These are phyloP conservation scores for Chlorella variabilis DNA, from an alignment of 163 green algal genomes.

Conservation along the genomic window DNA sequence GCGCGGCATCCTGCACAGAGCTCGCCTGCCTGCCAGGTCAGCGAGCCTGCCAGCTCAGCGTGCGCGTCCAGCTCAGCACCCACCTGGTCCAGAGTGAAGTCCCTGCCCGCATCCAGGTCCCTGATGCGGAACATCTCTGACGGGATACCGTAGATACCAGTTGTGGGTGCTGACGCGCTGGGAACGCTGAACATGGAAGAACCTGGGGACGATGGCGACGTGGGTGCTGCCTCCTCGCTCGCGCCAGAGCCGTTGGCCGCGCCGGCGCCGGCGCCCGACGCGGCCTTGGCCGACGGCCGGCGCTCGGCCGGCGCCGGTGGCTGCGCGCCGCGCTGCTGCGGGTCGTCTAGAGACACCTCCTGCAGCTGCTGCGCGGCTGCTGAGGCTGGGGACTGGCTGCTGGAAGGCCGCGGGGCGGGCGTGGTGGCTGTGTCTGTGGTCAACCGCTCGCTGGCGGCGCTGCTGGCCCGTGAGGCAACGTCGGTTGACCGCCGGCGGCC, in stretches of 20 bases:
- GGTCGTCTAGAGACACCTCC: not conserved
- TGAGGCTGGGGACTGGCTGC: not conserved
- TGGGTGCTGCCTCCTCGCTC: not conserved
- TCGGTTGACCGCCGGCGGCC: not conserved
- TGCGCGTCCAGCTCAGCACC: too few species aligned
- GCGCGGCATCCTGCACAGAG: too few species aligned
- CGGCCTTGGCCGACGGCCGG: not conserved
- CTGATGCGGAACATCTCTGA: conserved; percentile 40
- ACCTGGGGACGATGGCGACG: not conserved
- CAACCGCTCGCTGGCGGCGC: not conserved
- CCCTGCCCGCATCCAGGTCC: conserved; percentile 43
- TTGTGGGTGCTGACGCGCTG: conserved; percentile 25
- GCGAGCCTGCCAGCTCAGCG: too few species aligned
- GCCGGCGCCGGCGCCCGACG: not conserved
- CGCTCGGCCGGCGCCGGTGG: not conserved
- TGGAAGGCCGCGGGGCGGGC: not conserved
- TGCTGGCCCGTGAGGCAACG: not conserved
- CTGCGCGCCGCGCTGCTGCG: not conserved
- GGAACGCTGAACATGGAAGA: conserved; percentile 47
- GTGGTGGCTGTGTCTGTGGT: conserved; percentile 1
- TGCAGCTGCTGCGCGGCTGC: not conserved
- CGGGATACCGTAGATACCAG: conserved; percentile 47
- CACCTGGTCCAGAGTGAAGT: conserved; percentile 45
- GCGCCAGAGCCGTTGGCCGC: not conserved
- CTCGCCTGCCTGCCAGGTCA: too few species aligned